These are phyloP conservation scores for Fusarium sp. DNA, from an alignment of 2,329 filamentous ascomycete genomes.

Conservation along the genomic window DNA sequence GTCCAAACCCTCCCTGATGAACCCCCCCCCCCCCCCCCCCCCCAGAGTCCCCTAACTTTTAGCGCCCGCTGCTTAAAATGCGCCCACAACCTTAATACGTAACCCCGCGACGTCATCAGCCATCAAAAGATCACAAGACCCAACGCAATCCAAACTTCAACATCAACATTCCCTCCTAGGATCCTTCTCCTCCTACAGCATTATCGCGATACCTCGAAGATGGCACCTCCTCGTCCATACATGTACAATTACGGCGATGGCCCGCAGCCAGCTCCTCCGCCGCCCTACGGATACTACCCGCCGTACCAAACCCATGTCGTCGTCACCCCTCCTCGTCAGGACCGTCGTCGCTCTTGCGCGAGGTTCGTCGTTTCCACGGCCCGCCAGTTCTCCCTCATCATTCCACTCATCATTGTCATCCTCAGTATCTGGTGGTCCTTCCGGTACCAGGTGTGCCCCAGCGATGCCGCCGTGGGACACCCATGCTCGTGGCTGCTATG, in stretches of 20 bases:
- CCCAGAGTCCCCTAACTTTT: neutral
- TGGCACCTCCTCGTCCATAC: conserved; percentile 23
- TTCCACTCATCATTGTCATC: conserved; percentile 52
- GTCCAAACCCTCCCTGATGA: neutral
- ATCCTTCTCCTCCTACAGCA: neutral
- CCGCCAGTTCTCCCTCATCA: conserved; percentile 37
- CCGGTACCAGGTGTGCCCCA: conserved; percentile 33
- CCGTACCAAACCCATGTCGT: conserved; percentile 12
- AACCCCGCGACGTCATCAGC: neutral
- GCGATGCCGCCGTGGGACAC: conserved; percentile 17
- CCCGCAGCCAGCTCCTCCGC: conserved; percentile 10
- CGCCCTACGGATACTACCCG: conserved; percentile 24
- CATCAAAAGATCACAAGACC: neutral
- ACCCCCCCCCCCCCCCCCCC: no score
- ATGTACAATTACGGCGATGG: conserved; percentile 18
- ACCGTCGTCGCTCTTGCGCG: conserved; percentile 13
- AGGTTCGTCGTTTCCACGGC: conserved; percentile 23
- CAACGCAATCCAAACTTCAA: neutral
- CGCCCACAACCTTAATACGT: neutral
- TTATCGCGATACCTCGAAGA: neutral
- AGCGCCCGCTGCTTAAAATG: neutral
- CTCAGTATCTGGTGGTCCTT: conserved; percentile 56
- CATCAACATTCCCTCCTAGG: neutral
- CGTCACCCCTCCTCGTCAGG: neutral
- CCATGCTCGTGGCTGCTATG: conserved; percentile 41